Percentiles rank a stretch among this genome's conserved stretches.
Evolutionary conservation across 2,329 filamentous ascomycete genomes (phyloP).

Genomic region (Penicillium corylophilum): DNA sequence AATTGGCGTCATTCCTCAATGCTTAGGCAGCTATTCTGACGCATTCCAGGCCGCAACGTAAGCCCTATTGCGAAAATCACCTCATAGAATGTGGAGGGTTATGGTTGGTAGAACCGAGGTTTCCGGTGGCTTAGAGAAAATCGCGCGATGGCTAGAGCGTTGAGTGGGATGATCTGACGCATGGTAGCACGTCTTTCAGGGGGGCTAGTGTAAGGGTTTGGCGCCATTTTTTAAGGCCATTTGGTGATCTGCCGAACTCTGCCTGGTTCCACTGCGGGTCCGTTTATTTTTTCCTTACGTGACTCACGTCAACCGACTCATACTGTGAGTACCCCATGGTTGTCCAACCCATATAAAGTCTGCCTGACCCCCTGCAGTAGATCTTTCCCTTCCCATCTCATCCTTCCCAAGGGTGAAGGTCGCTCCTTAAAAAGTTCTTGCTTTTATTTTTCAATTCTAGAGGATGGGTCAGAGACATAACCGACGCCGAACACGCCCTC

Average conservation of each 20-base stretch:
- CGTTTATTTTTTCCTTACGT: conserved; percentile 12
- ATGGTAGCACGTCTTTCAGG: conserved; percentile 17
- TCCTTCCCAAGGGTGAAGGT: conserved; percentile 40
- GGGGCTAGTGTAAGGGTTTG: conserved; percentile 10
- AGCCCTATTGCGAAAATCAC: background rate
- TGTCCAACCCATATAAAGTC: conserved; percentile 14
- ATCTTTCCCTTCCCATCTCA: conserved; percentile 31
- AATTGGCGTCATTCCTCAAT: conserved; percentile 8
- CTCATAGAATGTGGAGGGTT: background rate
- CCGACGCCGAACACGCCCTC: conserved; percentile 45
- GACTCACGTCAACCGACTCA: conserved; percentile 18
- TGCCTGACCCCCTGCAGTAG: conserved; percentile 14
- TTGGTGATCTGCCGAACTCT: conserved; percentile 19
- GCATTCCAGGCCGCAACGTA: conserved; percentile 3
- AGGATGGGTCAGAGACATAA: conserved; percentile 50
- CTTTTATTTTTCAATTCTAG: conserved; percentile 6
- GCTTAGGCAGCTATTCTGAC: background rate
- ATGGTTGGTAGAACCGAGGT: background rate
- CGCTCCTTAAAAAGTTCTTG: conserved; percentile 29
- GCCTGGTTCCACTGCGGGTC: conserved; percentile 20
- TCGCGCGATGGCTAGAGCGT: conserved; percentile 10
- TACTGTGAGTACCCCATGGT: background rate
- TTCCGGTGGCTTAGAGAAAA: conserved; percentile 2
- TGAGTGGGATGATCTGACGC: conserved; percentile 4
- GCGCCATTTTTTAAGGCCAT: conserved; percentile 16